Conservation (phyloP, 2,329 filamentous ascomycete genomes). For the Neonectria faginata region DNA sequence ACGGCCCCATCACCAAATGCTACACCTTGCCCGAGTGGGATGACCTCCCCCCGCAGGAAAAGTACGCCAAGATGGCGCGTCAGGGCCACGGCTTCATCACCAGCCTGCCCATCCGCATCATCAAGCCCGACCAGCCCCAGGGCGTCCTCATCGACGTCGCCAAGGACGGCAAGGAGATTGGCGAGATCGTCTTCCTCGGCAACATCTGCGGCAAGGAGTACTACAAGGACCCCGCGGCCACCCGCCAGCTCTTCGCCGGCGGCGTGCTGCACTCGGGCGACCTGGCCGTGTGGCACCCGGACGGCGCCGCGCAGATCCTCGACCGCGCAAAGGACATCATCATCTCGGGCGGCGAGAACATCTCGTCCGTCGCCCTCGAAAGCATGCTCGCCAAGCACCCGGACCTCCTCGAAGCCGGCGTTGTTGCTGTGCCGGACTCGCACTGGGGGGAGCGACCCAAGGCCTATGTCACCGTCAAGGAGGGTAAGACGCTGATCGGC, state of each 20-base stretch:
- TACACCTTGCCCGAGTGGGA: constrained; percentile 91
- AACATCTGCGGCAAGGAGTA: constrained; percentile 95
- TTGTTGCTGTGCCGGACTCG: constrained; percentile 86
- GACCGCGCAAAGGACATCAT: constrained; percentile 98
- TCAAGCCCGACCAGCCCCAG: constrained; percentile 81
- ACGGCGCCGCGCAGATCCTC: constrained; percentile 90
- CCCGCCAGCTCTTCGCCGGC: constrained; percentile 86
- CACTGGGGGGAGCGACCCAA: constrained; percentile 98
- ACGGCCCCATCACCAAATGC: constrained; percentile 94
- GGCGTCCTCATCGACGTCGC: constrained; percentile 62
- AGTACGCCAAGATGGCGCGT: constrained; percentile 89
- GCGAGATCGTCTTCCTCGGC: constrained; percentile 81
- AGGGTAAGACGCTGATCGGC: constrained; percentile 61
- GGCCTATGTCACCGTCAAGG: constrained; percentile 86
- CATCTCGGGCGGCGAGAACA: constrained; percentile 97
- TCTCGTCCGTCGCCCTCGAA: constrained; percentile 92
- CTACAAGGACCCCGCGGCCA: constrained; percentile 89
- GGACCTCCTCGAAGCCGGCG: constrained; percentile 89
- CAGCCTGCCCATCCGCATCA: constrained; percentile 81
- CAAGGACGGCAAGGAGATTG: constrained; percentile 62
- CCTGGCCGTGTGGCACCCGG: constrained; percentile 90
- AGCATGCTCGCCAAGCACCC: constrained; percentile 90
- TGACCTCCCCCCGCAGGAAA: constrained; percentile 76
- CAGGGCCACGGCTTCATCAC: constrained; percentile 94
- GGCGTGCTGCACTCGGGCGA: constrained; percentile 91